phyloP scores from a whole-genome alignment of 2,329 filamentous ascomycete genomes.

The Colletotrichum gloeosporioides region DNA sequence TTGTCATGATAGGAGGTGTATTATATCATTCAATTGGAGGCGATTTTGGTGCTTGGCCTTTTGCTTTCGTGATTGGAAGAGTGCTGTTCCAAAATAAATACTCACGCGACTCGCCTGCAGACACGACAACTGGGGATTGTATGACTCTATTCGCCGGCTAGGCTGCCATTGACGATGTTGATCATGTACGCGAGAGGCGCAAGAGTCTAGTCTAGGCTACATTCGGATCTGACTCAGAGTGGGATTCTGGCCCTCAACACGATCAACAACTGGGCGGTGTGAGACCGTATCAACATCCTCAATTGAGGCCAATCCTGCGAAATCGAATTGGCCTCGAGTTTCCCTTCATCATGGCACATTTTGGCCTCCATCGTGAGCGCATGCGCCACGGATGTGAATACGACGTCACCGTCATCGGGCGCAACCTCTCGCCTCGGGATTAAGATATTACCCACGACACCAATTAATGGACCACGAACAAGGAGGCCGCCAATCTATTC shows the following conservation, averaged over 20 bases:
- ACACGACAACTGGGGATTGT: neutral
- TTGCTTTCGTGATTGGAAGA: neutral
- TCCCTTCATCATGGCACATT: neutral
- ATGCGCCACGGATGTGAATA: neutral
- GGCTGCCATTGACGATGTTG: neutral
- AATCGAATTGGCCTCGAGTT: accelerated
- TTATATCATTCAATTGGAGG: accelerated
- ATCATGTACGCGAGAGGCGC: neutral
- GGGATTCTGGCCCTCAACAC: neutral
- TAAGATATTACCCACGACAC: neutral
- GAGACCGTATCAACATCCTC: neutral
- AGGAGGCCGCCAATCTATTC: neutral
- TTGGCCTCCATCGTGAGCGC: neutral
- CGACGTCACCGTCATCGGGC: neutral
- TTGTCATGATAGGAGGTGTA: accelerated
- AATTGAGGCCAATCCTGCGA: neutral
- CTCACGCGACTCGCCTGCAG: neutral
- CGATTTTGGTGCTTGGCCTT: accelerated
- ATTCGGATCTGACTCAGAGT: neutral
- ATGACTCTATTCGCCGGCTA: neutral
- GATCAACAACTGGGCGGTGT: neutral
- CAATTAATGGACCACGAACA: neutral
- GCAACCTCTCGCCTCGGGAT: neutral
- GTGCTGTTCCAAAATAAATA: accelerated
- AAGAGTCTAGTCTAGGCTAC: neutral